Percentiles rank a stretch among this genome's conserved stretches.
Conservation (phyloP, 179 eudicot genomes). For the Beta lomatogona region DNA sequence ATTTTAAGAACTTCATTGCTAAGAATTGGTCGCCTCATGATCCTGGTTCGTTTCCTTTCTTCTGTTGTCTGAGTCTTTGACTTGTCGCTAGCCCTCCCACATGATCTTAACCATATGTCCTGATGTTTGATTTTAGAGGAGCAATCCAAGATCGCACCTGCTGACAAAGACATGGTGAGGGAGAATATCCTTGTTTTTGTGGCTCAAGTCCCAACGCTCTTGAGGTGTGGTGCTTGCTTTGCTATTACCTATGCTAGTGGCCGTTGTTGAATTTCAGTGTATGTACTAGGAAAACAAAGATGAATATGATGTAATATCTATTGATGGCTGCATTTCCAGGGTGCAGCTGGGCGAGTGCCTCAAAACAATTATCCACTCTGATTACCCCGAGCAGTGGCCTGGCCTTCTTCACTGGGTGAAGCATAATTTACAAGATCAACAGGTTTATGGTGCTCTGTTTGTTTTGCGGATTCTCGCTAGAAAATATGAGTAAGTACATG, state of each 20-base stretch:
- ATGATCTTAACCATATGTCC: background rate
- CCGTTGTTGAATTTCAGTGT: background rate
- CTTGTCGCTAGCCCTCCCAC: background rate
- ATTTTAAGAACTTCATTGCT: conserved; percentile 87
- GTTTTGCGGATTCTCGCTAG: conserved; percentile 91
- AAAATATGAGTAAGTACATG: conserved; percentile 83
- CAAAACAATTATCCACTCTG: conserved; percentile 89
- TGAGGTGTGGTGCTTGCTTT: conserved; percentile 54
- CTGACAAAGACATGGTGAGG: conserved; percentile 83
- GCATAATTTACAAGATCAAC: conserved; percentile 88
- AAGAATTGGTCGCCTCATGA: conserved; percentile 94
- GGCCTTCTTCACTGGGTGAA: conserved; percentile 93
- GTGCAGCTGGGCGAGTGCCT: conserved; percentile 97
- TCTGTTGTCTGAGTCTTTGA: conserved; percentile 2
- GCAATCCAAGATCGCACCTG: conserved; percentile 70
- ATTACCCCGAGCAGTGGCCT: conserved; percentile 99
- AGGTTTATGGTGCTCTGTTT: conserved; percentile 93
- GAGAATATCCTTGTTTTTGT: conserved; percentile 83
- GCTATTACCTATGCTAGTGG: background rate
- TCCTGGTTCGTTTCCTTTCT: conserved; percentile 48
- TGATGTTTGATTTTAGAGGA: conserved; percentile 49
- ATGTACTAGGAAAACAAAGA: background rate
- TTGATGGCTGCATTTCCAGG: conserved; percentile 42
- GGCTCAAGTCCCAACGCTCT: conserved; percentile 75
- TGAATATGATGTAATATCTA: background rate